Conservation (phyloP, 495 filamentous ascomycete species). For the Aspergillus affinis region DNA sequence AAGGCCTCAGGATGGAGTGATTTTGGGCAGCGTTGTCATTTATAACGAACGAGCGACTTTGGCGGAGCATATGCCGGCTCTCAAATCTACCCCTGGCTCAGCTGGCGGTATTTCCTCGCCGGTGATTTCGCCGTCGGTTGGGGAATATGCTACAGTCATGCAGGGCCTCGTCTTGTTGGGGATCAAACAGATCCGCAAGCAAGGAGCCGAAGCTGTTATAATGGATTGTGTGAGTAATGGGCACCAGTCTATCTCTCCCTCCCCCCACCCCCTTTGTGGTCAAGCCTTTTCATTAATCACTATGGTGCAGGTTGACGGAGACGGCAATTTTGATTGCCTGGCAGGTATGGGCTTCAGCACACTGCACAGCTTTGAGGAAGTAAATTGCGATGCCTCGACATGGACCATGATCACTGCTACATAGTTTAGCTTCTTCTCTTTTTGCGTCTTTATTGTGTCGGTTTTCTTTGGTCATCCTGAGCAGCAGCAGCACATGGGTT, state of each 20-base stretch:
- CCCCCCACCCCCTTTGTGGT: conserved; percentile 4
- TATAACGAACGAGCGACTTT: conserved; percentile 68
- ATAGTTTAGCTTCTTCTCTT: conserved; percentile 7
- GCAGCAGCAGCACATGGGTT: neutral
- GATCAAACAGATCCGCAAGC: conserved; percentile 76
- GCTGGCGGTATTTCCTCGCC: conserved; percentile 78
- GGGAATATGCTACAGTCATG: conserved; percentile 68
- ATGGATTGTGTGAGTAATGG: conserved; percentile 68
- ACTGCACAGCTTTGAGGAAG: conserved; percentile 76
- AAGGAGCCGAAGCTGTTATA: conserved; percentile 66
- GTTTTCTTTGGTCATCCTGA: neutral
- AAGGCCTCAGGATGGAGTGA: conserved; percentile 59
- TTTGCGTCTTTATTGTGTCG: neutral
- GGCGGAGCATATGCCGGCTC: conserved; percentile 66
- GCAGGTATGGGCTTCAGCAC: conserved; percentile 74
- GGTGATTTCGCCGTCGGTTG: conserved; percentile 66
- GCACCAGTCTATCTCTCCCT: neutral
- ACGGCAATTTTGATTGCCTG: conserved; percentile 69
- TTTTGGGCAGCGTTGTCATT: conserved; percentile 82
- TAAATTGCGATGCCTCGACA: conserved; percentile 71
- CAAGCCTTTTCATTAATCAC: conserved; percentile 14
- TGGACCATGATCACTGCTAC: conserved; percentile 57
- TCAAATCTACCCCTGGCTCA: conserved; percentile 49
- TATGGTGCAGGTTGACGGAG: conserved; percentile 59
- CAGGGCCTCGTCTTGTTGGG: conserved; percentile 81